Evolutionary conservation across 257 asterid species (phyloP), one percentile per base, ranked within the genome.

Genomic region (Rhazya stricta): DNA sequence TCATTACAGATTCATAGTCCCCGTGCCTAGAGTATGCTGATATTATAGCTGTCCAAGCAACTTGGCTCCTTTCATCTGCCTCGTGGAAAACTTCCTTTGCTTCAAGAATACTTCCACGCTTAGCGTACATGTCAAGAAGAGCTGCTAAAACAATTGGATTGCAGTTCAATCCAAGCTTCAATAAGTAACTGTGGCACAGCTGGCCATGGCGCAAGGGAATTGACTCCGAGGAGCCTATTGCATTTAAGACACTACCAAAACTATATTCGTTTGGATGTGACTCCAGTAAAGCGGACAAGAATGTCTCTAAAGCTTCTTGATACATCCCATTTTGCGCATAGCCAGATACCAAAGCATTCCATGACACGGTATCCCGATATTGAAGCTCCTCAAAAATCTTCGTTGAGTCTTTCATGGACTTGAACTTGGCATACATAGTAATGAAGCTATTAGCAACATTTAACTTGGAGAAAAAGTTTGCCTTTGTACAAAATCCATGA

Each of bases 71-170:
- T 74, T 86, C 86, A 1, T 76, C 27, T 48, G 81, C 78, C 83
- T 87, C 98, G 8, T 69, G 19, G 41, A 91, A 94, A 34, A 92
- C 88, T 81, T 80, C 83, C 69, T 73, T 78, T 60, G 98, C 91
- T 74, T 94, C 96, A 56, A n/a, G 57, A 69, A 94, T 90, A 86
- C 89, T 92, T 75, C 98, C 98, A 62, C 96, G 91, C 73, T 92
- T 94, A 43, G 98, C 97, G 2, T 94, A 91, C 98, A 94, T 94
- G 73, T 94, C 97, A 68, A 94, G 96, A 70, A 94, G 90, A 73
- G 97, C 94, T 50, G 89, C 88, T 2, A 88, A 89, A 78, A 89
- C 84, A 46, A 92, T 79, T 39, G 93, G 93, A 77, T 90, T 82
- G 0, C 65, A 50, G 66, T 85, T 80, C 77, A 90, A 74, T 37